Base-by-base conservation (phyloP, 2,329 filamentous ascomycete species). In the Aureobasidium namibiae region DNA sequence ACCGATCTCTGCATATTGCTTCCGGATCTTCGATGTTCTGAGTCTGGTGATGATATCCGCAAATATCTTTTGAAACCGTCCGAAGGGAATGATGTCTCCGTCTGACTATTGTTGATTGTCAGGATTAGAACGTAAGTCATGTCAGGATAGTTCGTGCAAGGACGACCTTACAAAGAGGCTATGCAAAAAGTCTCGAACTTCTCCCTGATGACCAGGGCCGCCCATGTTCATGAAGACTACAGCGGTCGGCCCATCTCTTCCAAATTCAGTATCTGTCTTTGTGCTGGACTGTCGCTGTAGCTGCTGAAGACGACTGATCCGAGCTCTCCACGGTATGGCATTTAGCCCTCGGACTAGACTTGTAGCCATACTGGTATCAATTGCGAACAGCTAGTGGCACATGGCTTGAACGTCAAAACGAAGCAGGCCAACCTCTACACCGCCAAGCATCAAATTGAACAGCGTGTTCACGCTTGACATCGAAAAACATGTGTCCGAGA, bases 191-290 rank as follows among this genome's bases (percentile, higher is more conserved):
- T 87, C 85, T 67, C 87, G 86, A 34, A 99, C 94, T 76, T 99
- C 91, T 65, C 87, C 83, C 3, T 87, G 88, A 4, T 89, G 96
- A 1, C 90, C 89, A 2, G 94, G 94, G 0, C 94, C 94, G 61
- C 94, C 94, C 94, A 99, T 99, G 75, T 99, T 99, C 76, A 99
- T 84, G 70, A 99, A 96, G 13, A 99, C 94, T 85, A 99, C 96
- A 41, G 94, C 94, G 4, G 94, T 99, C 6, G 92, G 91, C 0
- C 92, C 92, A 69, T 89, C 82, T 48, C 48, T 50, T 9, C 29
- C 48, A 24, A 13, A n/a, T 21, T 50, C 16, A 2, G 33, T 36
- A 3, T 50, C 29, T 24, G 29, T 1, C 18, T 50, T 50, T 36
- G 44, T 46, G 13, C 13, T 41, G 39, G 18, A 10, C 10, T n/a